Evolutionary conservation across 768 basidiomycete genomes (phyloP).

Genomic region (Pulveroboletus sp.): DNA sequence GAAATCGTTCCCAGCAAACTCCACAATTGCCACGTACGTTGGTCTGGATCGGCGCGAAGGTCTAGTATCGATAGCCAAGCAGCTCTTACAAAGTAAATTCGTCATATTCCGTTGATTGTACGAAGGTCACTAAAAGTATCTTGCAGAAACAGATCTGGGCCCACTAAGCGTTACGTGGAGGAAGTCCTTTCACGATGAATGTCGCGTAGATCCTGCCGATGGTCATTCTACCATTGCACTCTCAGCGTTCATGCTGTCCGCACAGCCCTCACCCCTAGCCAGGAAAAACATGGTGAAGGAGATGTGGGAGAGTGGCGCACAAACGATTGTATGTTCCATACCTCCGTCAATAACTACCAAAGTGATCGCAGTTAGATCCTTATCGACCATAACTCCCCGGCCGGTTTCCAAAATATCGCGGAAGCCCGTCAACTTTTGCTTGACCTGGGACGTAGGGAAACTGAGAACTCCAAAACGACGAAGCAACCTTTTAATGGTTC

Average conservation of each 20-base stretch:
- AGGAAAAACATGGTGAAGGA: constrained; percentile 70
- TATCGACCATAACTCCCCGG: constrained; percentile 76
- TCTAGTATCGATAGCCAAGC: constrained; percentile 63
- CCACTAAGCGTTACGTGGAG: constrained; percentile 49
- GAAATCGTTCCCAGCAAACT: constrained; percentile 39
- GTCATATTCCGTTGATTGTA: background rate
- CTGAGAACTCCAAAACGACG: constrained; percentile 43
- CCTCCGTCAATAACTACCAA: background rate
- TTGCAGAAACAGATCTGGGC: constrained; percentile 47
- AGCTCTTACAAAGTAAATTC: constrained; percentile 53
- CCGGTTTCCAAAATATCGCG: constrained; percentile 77
- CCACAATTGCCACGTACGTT: constrained; percentile 59
- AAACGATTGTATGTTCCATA: constrained; percentile 56
- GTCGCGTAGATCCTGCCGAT: constrained; percentile 38
- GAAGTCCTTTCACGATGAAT: constrained; percentile 52
- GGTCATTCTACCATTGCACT: constrained; percentile 64
- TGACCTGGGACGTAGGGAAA: constrained; percentile 55
- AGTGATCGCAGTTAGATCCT: constrained; percentile 53
- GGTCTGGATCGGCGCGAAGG: constrained; percentile 80
- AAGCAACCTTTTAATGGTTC: constrained; percentile 47
- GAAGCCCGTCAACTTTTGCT: constrained; percentile 77
- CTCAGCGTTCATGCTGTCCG: constrained; percentile 84
- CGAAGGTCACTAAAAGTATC: constrained; percentile 9
- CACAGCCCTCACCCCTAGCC: constrained; percentile 57
- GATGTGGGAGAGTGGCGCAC: constrained; percentile 92